Conservation (phyloP, 1,284 basidiomycete genomes). For the Sporisorium reilianum region DNA sequence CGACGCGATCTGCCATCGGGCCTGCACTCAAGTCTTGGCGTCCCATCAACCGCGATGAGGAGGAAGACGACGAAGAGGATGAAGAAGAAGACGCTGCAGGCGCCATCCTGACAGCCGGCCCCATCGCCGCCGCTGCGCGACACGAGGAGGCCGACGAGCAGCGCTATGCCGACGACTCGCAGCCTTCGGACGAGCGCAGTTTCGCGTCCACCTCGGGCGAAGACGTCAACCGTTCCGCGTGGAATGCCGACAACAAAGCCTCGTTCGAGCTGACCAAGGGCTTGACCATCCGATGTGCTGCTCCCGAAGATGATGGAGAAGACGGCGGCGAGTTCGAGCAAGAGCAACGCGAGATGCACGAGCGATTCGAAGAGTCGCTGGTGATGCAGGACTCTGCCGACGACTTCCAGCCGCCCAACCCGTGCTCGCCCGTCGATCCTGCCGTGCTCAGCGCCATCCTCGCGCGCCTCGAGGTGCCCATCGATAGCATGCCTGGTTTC, state of each 20-base stretch:
- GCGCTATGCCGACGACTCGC: slow-evolving; percentile 28
- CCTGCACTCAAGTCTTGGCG: slow-evolving; percentile 31
- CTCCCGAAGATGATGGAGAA: slow-evolving; percentile 23
- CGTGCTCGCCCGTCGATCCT: slow-evolving; percentile 86
- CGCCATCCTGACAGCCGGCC: slow-evolving; percentile 25
- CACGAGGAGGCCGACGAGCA: neutral
- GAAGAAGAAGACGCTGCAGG: slow-evolving; percentile 19
- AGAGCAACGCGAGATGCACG: slow-evolving; percentile 26
- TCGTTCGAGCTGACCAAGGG: slow-evolving; percentile 49
- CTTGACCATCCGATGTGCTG: slow-evolving; percentile 36
- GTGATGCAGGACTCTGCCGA: slow-evolving; percentile 23
- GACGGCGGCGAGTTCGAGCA: slow-evolving; percentile 15
- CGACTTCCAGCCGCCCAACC: slow-evolving; percentile 75
- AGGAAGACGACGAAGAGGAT: slow-evolving; percentile 22
- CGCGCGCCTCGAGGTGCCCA: slow-evolving; percentile 74
- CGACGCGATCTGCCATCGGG: slow-evolving; percentile 30
- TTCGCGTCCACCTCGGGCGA: slow-evolving; percentile 42
- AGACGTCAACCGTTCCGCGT: slow-evolving; percentile 35
- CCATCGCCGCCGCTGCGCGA: slow-evolving; percentile 10
- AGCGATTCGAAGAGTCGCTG: slow-evolving; percentile 39
- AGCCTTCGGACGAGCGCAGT: slow-evolving; percentile 38
- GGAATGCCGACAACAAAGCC: slow-evolving; percentile 42
- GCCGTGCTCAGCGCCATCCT: slow-evolving; percentile 78
- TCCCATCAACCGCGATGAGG: slow-evolving; percentile 11
- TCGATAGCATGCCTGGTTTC: slow-evolving; percentile 75